Base-by-base conservation (phyloP, 208 protist genomes). In the Trypanosoma rangeli region DNA sequence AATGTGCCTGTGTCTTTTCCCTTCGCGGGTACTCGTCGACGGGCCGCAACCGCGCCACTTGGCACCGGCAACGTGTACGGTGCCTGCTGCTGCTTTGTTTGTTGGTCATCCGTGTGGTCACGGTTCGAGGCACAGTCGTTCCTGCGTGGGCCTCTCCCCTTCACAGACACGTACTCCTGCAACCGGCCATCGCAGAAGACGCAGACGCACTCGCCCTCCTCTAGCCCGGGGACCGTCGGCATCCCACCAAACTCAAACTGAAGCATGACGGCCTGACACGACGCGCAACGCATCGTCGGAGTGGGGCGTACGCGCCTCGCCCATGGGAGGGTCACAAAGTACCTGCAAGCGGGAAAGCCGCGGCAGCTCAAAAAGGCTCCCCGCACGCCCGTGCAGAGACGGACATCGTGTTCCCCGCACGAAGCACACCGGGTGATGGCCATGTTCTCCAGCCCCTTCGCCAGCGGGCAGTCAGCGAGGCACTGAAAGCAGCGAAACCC, bases 401-500 rank as follows among this genome's bases (percentile, higher is more conserved):
- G 87, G 31, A 96, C 74, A 37, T 92, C 85, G 66, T 89, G 63
- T 39, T 78, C 63, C n/a, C 33, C 62, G 67, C 90, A 96, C 9
- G 85, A 78, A 22, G 71, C 76, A 64, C 90, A 96, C 8, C 64
- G 73, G 22, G 83, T 79, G 70, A 95, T 87, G 42, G 79, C 54
- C 15, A 93, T 54, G 52, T 72, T 74, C 60, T 88, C 82, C 33
- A 78, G 58, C 0, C 90, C 90, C 50, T 83, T 91, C 1, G 90
- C 90, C 39, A 94, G 74, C 10, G 86, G 80, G 58, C 90, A 95
- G 70, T 87, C 74, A 16, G 85, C 84, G 46, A 79, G 70, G 69
- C 90, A 95, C 60, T 95, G 90, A 70, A 93, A 95, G 74, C 90
- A 95, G 68, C 87, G 88, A 61, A 94, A 93, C 63, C 93, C 85